phyloP scores from a whole-genome alignment of 225 moss, liverwort and hornwort genomes.

The Physcomitrellopsis africana region DNA sequence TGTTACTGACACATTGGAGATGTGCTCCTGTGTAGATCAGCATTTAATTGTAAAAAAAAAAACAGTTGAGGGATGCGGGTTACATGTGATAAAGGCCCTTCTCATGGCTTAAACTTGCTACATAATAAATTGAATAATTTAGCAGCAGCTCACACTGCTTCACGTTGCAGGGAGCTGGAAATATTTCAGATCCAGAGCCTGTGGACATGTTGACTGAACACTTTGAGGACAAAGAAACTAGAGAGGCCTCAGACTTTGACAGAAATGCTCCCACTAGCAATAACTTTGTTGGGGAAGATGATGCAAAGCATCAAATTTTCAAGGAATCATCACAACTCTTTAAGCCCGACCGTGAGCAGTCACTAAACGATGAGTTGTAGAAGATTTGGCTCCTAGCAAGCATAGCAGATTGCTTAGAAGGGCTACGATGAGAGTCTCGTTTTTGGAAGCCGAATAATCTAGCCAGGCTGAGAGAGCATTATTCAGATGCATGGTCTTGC shows the following conservation, averaged over 20 bases:
- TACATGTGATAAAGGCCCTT: not conserved
- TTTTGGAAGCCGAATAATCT: not conserved
- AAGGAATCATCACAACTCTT: constrained; percentile 22
- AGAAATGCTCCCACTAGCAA: not conserved
- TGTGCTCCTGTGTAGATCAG: not conserved
- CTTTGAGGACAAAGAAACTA: constrained; percentile 2
- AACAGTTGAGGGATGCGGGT: not conserved
- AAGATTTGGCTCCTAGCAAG: not conserved
- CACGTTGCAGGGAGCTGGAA: constrained; percentile 15
- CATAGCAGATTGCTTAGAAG: not conserved
- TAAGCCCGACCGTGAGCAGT: not conserved
- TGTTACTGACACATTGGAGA: not conserved
- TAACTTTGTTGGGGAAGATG: not conserved
- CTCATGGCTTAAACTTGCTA: not conserved
- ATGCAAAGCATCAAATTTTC: constrained; percentile 9
- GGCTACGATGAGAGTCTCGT: not conserved
- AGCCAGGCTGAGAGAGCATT: not conserved
- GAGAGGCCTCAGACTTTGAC: not conserved
- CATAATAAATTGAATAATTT: not conserved
- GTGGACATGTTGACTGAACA: constrained; percentile 31
- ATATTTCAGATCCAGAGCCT: not conserved
- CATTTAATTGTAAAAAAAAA: not conserved
- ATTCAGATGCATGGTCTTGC: not conserved
- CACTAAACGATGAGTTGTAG: constrained; percentile 35
- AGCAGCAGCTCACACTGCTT: not conserved